Evolutionary conservation across 352 stramenopile genomes (phyloP).

Genomic region (Phytophthora chlamydospora): DNA sequence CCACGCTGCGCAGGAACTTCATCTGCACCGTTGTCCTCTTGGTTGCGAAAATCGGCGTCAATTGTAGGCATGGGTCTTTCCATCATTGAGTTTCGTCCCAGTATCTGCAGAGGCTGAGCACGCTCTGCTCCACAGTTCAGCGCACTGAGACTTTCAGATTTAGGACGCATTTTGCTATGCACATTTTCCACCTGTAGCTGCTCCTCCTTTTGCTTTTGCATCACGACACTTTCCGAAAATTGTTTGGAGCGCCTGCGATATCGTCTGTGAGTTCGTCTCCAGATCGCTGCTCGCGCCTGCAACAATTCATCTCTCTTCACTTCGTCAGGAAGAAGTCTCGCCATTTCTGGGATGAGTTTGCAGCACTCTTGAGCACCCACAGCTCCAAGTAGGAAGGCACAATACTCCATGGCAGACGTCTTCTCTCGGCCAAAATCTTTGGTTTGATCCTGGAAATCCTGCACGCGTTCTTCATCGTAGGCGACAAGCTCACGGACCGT

Average conservation of each 20-base stretch:
- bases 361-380: constrained; percentile 73
- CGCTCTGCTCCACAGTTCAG: constrained; percentile 33
- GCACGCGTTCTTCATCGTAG: constrained; percentile 74
- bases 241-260: constrained; percentile 80
- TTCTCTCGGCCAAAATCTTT: constrained; percentile 79
- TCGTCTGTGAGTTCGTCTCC: constrained; percentile 59
- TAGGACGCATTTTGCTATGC: constrained; percentile 46
- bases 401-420: constrained; percentile 76
- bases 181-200: constrained; percentile 34
- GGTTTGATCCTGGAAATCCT: constrained; percentile 81
- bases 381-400: constrained; percentile 72
- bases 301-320: constrained; percentile 67
- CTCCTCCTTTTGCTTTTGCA: constrained; percentile 66
- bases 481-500: constrained; percentile 65
- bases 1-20: constrained; percentile 33
- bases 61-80: constrained; percentile 34
- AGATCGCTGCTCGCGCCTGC: constrained; percentile 66
- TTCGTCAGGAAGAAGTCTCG: constrained; percentile 67
- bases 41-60: constrained; percentile 21
- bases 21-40: constrained; percentile 25
- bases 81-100: constrained; percentile 43
- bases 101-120: constrained; percentile 17
- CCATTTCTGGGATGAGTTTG: constrained; percentile 79
- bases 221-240: constrained; percentile 75
- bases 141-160: constrained; percentile 50